Base-by-base conservation (phyloP, 805 yeast genomes). In the Yamadazyma scolyti region DNA sequence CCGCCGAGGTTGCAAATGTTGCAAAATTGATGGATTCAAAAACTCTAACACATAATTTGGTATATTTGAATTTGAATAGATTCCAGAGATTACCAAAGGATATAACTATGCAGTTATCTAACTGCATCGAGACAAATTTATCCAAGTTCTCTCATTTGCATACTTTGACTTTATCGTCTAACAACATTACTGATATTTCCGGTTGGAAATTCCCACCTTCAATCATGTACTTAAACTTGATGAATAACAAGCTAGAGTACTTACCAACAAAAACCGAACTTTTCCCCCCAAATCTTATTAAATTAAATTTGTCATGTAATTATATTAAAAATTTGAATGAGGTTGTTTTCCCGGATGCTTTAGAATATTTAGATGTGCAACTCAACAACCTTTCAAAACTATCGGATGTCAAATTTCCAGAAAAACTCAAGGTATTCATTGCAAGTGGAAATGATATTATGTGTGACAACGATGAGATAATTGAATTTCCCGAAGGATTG, bases 291-390 rank as follows among this genome's bases (percentile, higher is more conserved):
- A 28, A 30, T 15, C 25, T 45, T 9, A 22, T 34, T 7, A 34
- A 37, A 24, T 28, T 45, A n/a, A 41, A 43, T 24, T 28, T 45
- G 19, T 34, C 46, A 16, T 41, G 46, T 22, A 45, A 45, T 22
- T 23, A 43, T 20, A 24, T 45, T 11, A 28, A 16, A 9, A 23
- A 30, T 16, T 25, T 45, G 21, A 12, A 30, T 4, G 23, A 27
- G 5, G 39, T 42, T 10, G 6, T 27, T n/a, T 38, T 41, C 19
- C 47, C 47, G 14, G 34, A 39, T 3, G 13, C 35, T 9, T 26
- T 45, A 16, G 43, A 43, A 25, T 41, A 29, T 17, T 32, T 45
- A 16, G 50, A 45, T 23, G 23, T 45, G 13, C 46, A 41, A 20
- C 33, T 41, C 8, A 45, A 43, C 25, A 28, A 31, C 7, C 25